Base-by-base conservation (phyloP, 2,329 filamentous ascomycete genomes). In the Venturiaceae sp. region DNA sequence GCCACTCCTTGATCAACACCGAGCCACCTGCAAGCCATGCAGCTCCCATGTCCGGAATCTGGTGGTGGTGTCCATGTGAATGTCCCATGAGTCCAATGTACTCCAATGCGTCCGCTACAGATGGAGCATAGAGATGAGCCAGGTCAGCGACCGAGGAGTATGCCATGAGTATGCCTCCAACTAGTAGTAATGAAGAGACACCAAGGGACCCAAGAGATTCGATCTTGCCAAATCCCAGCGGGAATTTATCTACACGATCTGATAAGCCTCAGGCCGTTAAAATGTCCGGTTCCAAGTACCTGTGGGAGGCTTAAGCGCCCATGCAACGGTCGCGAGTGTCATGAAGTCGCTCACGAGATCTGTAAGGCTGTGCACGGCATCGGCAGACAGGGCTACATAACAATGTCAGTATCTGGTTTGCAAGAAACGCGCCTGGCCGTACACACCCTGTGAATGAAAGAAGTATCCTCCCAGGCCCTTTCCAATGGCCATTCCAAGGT, bases 261-360 rank as follows among this genome's bases (percentile, higher is more conserved):
- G 23, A 50, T 50, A 11, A 50, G 44, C 44, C 13, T 13, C 30
- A 16, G 44, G 13, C 44, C 11, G 9, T 50, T 23, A 28, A 26
- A 50, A 30, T 2, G 26, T 14, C 21, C n/a, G n/a, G 44, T 50
- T 47, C 30, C 26, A 50, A 50, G 5, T 50, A 50, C 44, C 81
- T 11, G 88, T 90, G 0, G 94, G 91, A 5, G 90, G 86, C 66
- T 88, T 90, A 61, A 97, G 75, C 60, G 92, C 95, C 85, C 89
- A 96, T 21, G 92, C 92, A 52, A 99, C 92, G 9, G 94, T 99
- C 16, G 90, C 89, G 21, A 99, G 81, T 0, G 94, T 99, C 71
- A 96, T 84, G 65, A 99, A 81, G 72, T 99, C 94, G 57, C 92
- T 96, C 61, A 95, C 90, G 59, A 99, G 83, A 73, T 99, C 94